Base-by-base conservation (phyloP, 202 grass and related monocot species). In the Digitaria exilis region DNA sequence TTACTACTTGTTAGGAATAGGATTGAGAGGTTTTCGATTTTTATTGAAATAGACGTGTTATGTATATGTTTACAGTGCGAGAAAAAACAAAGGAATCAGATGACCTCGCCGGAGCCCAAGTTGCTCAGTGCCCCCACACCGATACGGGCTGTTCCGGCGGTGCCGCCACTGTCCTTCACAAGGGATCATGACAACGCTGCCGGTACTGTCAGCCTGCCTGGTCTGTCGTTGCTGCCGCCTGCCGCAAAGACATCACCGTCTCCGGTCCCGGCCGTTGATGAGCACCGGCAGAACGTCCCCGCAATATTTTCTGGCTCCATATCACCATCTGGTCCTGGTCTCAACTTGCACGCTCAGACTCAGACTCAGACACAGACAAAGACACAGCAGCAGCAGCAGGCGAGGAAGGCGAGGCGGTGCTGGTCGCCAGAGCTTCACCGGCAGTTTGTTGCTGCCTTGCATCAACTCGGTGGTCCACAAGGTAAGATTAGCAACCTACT, bases 361-460 rank as follows among this genome's bases (percentile, higher is more conserved):
- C 83, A 87, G 26, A n/a, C n/a, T n/a, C n/a, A n/a, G n/a, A n/a
- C n/a, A n/a, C n/a, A n/a, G n/a, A n/a, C n/a, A n/a, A n/a, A n/a
- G n/a, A n/a, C n/a, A n/a, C 70, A 82, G 56, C 58, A 90, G n/a
- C 55, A 82, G 46, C 58, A 90, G n/a, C 69, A 72, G 30, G 67
- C 83, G 6, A 94, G 93, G 84, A 99, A 99, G 96, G 42, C 91
- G 9, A 94, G 96, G 75, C 77, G 96, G 57, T 96, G 93, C 88
- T 99, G 96, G 96, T 99, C 96, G 21, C 84, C 84, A 16, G 96
- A 96, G 58, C 89, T 99, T 32, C 96, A 99, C 91, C 85, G 84
- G 69, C 78, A 82, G 60, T 99, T 99, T 19, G 89, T 99, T 22
- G 58, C 81, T 8, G 93, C 96, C 77, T 83, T 94, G 55, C 69